phyloP scores from a whole-genome alignment of 495 filamentous ascomycete genomes.

The Viridothelium virens region DNA sequence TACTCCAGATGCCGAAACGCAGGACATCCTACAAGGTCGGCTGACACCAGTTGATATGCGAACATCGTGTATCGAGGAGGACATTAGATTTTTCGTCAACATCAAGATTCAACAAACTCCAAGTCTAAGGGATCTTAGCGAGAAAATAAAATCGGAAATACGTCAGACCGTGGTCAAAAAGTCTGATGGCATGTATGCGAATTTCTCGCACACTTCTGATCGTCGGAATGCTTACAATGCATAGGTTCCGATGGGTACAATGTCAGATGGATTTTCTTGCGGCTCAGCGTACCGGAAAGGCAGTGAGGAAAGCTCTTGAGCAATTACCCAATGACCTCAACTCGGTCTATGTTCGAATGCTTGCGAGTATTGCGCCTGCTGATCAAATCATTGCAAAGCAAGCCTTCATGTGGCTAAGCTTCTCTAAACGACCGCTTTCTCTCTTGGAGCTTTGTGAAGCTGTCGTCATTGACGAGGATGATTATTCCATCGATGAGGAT shows the following conservation, averaged over 20 bases:
- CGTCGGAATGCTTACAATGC: not conserved
- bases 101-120: conserved; percentile 9
- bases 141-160: conserved; percentile 14
- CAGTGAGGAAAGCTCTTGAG: conserved; percentile 14
- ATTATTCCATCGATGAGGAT: conserved; percentile 15
- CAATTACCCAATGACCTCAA: conserved; percentile 13
- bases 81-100: conserved; percentile 5
- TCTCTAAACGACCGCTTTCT: conserved; percentile 14
- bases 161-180: not conserved
- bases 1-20: conserved; percentile 4
- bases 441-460: conserved; percentile 18
- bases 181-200: conserved; percentile 13
- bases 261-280: conserved; percentile 14
- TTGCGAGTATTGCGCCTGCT: conserved; percentile 11
- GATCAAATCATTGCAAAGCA: conserved; percentile 15
- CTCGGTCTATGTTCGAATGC: conserved; percentile 15
- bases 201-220: not conserved
- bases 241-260: conserved; percentile 21
- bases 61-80: not conserved
- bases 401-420: conserved; percentile 19
- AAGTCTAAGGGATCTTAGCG: conserved; percentile 8
- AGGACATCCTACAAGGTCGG: not conserved
- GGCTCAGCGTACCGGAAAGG: conserved; percentile 15
- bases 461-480: conserved; percentile 15
- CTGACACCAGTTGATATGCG: conserved; percentile 6